Conservation (phyloP, 208 protist genomes). For the Angomonas desouzai region DNA sequence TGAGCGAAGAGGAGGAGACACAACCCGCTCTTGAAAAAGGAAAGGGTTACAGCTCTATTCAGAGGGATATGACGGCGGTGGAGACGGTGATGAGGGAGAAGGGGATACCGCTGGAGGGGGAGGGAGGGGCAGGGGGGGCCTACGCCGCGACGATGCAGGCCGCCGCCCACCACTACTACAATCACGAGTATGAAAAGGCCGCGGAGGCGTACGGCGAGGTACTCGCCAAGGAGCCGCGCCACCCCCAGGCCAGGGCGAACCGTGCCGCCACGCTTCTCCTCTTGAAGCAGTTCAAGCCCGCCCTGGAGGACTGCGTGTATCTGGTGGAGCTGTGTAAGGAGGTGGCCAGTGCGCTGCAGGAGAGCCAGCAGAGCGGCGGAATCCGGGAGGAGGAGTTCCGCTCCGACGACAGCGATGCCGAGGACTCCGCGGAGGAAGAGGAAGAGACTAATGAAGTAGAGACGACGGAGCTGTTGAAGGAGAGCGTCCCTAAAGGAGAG, state of each 20-base stretch:
- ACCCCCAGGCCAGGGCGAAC: slow-evolving; percentile 71
- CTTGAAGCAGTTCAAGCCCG: slow-evolving; percentile 58
- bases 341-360: slow-evolving; percentile 75
- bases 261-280: slow-evolving; percentile 66
- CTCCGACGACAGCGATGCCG: slow-evolving; percentile 71
- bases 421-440: slow-evolving; percentile 81
- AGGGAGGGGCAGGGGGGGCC: slow-evolving; percentile 5
- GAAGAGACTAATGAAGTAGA: slow-evolving; percentile 17
- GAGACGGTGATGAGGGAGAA: slow-evolving; percentile 47
- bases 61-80: slow-evolving; percentile 45
- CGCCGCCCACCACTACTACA: slow-evolving; percentile 67
- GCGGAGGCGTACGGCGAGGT: slow-evolving; percentile 50
- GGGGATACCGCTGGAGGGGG: slow-evolving; percentile 29
- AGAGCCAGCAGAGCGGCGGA: slow-evolving; percentile 34
- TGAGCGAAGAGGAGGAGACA: slow-evolving; percentile 29
- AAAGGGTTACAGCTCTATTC: slow-evolving; percentile 26
- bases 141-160: slow-evolving; percentile 30
- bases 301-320: slow-evolving; percentile 53
- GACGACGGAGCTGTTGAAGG: slow-evolving; percentile 3
- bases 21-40: not conserved
- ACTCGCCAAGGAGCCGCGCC: slow-evolving; percentile 46
- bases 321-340: slow-evolving; percentile 77
- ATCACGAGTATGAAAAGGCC: slow-evolving; percentile 53
- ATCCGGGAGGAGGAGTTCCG: slow-evolving; percentile 24
- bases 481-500: slow-evolving; percentile 15